These are phyloP conservation scores for Tulasnella sp. DNA, from an alignment of 768 basidiomycete species.

Conservation along the genomic window DNA sequence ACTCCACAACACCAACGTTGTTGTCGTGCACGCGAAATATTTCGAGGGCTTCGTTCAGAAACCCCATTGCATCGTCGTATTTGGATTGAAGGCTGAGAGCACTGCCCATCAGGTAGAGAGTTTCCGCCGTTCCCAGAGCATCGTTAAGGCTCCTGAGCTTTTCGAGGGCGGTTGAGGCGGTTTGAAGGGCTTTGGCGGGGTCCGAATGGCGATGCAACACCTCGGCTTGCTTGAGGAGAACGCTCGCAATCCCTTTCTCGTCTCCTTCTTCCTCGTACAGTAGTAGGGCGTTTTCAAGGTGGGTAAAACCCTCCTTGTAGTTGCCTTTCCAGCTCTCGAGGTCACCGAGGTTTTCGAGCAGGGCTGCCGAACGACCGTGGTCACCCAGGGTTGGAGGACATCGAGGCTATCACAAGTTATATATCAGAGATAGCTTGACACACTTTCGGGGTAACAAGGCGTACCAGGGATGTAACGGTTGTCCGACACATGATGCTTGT, in stretches of 20 bases:
- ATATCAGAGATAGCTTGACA: too few relatives aligned
- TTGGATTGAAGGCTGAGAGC: not conserved
- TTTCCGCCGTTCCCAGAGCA: not conserved
- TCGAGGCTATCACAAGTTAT: not conserved
- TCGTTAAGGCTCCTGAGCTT: not conserved
- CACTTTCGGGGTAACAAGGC: too few relatives aligned
- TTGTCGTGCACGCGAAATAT: not conserved
- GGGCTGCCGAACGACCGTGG: not conserved
- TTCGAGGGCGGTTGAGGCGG: not conserved
- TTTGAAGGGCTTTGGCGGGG: not conserved
- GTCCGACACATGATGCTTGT: not conserved
- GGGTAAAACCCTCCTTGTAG: not conserved
- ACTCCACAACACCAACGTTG: not conserved
- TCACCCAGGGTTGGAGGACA: not conserved
- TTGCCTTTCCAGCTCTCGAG: constrained; percentile 2
- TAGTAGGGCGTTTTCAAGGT: not conserved
- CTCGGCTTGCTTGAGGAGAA: not conserved
- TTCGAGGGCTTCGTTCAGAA: not conserved
- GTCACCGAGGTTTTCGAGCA: not conserved
- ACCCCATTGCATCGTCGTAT: not conserved
- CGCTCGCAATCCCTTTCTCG: not conserved
- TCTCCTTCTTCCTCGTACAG: not conserved
- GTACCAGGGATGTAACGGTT: not conserved
- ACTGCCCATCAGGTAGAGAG: not conserved
- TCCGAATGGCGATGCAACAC: not conserved